These are phyloP conservation scores for Glycyrrhiza uralensis DNA, from an alignment of 306 rosid genomes.

Conservation along the genomic window DNA sequence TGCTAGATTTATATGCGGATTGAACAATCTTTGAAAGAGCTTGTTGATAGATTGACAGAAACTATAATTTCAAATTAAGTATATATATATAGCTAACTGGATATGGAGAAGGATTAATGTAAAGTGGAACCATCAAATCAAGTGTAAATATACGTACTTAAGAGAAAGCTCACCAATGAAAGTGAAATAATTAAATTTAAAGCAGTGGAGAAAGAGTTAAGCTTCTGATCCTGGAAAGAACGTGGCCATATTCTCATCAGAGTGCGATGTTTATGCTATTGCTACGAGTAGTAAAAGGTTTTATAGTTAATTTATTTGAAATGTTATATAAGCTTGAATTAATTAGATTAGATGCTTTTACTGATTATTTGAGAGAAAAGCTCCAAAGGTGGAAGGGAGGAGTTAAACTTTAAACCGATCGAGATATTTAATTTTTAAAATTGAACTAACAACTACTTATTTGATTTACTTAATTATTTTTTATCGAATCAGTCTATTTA, in stretches of 20 bases:
- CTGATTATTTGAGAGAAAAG: neutral
- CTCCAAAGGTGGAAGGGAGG: neutral
- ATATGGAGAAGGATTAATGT: neutral
- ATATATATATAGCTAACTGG: neutral
- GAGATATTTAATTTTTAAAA: too few species aligned
- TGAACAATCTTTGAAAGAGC: neutral
- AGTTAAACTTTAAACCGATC: too few species aligned
- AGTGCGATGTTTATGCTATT: neutral
- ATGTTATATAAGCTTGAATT: neutral
- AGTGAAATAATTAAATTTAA: too few species aligned
- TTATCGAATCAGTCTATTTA: too few species aligned
- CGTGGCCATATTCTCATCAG: neutral
- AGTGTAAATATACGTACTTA: neutral
- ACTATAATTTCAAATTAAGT: neutral
- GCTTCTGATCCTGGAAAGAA: neutral
- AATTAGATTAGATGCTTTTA: neutral
- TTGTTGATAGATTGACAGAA: neutral
- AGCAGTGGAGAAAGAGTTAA: neutral
- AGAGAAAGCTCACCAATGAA: neutral
- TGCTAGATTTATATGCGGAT: neutral
- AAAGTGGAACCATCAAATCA: neutral
- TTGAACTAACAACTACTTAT: too few species aligned
- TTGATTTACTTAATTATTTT: too few species aligned
- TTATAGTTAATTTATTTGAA: neutral
- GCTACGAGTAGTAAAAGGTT: neutral